Conservation (phyloP, 2,329 filamentous ascomycete species). For the Venturia effusa region DNA sequence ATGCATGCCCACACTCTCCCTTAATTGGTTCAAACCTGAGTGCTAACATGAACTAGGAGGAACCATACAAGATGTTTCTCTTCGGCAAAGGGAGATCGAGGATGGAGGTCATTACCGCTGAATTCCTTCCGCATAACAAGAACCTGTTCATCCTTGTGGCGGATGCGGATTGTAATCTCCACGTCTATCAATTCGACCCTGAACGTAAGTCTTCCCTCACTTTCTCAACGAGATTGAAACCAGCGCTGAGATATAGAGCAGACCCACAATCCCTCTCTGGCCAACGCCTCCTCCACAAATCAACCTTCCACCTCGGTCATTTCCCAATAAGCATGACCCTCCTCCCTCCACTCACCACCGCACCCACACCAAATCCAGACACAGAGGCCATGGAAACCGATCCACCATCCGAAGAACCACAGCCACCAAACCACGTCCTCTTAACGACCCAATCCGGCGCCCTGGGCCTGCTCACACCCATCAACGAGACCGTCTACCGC, state of each 20-base stretch:
- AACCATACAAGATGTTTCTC: conserved; percentile 89
- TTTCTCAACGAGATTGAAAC: background rate
- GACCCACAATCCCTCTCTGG: conserved; percentile 90
- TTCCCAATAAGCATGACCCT: conserved; percentile 64
- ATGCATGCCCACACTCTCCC: conserved; percentile 23
- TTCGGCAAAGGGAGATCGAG: conserved; percentile 77
- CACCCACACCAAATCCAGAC: conserved; percentile 19
- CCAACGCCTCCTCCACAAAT: conserved; percentile 73
- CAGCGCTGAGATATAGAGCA: conserved; percentile 25
- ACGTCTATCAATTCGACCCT: conserved; percentile 87
- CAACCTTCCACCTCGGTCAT: conserved; percentile 80
- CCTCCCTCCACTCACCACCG: conserved; percentile 49
- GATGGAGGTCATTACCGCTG: conserved; percentile 68
- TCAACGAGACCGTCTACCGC: conserved; percentile 72
- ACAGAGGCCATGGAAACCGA: conserved; percentile 30
- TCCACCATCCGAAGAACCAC: conserved; percentile 12
- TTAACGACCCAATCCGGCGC: conserved; percentile 66
- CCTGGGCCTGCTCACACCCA: conserved; percentile 63
- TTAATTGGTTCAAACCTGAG: background rate
- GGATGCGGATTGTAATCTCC: conserved; percentile 76
- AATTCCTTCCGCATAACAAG: conserved; percentile 79
- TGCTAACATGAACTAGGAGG: conserved; percentile 44
- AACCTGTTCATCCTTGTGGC: conserved; percentile 73
- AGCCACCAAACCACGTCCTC: conserved; percentile 41
- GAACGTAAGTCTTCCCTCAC: conserved; percentile 54